These are phyloP conservation scores for Parasarocladium wereldwijsianum DNA, from an alignment of 2,329 filamentous ascomycete species.

Conservation along the genomic window DNA sequence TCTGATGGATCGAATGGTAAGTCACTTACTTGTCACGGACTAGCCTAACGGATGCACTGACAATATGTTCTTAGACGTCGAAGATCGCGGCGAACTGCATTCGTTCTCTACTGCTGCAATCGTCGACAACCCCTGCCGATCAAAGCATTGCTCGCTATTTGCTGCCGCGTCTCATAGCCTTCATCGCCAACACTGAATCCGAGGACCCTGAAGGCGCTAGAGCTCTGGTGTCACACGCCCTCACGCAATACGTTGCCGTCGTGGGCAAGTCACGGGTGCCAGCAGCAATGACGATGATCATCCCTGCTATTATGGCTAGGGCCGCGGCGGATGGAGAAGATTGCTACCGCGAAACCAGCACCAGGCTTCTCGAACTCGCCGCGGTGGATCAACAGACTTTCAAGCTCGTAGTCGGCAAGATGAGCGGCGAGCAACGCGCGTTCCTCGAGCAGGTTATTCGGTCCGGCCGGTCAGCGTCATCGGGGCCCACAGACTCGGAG, in stretches of 20 bases:
- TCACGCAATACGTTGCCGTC: slow-evolving; percentile 54
- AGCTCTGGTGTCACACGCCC: slow-evolving; percentile 53
- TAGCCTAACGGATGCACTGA: slow-evolving; percentile 6
- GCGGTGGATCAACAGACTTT: slow-evolving; percentile 61
- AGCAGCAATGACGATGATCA: slow-evolving; percentile 58
- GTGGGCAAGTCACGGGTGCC: slow-evolving; percentile 29
- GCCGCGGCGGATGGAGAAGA: slow-evolving; percentile 47
- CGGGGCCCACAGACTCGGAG: slow-evolving; percentile 20
- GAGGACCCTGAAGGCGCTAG: slow-evolving; percentile 73
- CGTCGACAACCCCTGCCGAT: slow-evolving; percentile 47
- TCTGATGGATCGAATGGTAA: slow-evolving; percentile 63
- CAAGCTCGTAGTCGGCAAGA: slow-evolving; percentile 53
- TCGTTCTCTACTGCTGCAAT: slow-evolving; percentile 63
- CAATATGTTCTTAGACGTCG: slow-evolving; percentile 41
- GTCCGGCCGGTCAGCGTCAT: slow-evolving; percentile 37
- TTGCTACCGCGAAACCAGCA: slow-evolving; percentile 58
- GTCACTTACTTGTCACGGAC: slow-evolving; percentile 10
- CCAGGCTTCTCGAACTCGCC: slow-evolving; percentile 66
- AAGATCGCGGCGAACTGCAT: slow-evolving; percentile 86
- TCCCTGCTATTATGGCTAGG: slow-evolving; percentile 62
- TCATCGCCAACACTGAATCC: slow-evolving; percentile 52
- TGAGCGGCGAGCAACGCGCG: slow-evolving; percentile 55
- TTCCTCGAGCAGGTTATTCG: slow-evolving; percentile 74
- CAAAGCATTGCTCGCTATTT: slow-evolving; percentile 61
- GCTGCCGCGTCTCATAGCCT: slow-evolving; percentile 60